A percentile compares a stretch with the other conserved stretches of the same genome.
These are phyloP conservation scores for Dacryopinax primogenitus DNA, from an alignment of 768 basidiomycete species.

Conservation along the genomic window DNA sequence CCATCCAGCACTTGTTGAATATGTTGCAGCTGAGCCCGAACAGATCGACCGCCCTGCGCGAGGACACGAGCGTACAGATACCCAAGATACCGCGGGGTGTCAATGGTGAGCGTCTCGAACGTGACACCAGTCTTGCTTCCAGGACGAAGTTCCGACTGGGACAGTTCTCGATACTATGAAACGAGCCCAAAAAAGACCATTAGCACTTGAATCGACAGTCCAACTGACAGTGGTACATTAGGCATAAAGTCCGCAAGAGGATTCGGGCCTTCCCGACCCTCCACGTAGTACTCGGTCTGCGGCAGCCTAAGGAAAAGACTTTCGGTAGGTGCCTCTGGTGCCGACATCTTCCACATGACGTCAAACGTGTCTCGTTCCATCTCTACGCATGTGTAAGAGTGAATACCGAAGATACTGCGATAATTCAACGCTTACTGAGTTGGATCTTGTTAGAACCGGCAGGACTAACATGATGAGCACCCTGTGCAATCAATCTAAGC, in stretches of 20 bases:
- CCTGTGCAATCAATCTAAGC: no score
- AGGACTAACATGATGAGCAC: conserved; percentile 2
- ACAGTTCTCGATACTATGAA: conserved; percentile 28
- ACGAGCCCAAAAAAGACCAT: background rate
- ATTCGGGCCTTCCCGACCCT: conserved; percentile 18
- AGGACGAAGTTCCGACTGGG: conserved; percentile 32
- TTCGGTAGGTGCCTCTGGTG: conserved; percentile 38
- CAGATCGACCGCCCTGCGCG: conserved; percentile 44
- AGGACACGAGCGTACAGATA: conserved; percentile 52
- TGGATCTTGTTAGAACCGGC: background rate
- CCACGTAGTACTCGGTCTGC: conserved; percentile 48
- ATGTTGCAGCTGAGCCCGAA: conserved; percentile 52
- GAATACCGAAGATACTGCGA: background rate
- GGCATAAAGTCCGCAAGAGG: conserved; percentile 21
- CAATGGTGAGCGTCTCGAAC: conserved; percentile 58
- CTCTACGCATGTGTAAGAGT: conserved; percentile 28
- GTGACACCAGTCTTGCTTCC: conserved; percentile 38
- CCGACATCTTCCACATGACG: conserved; percentile 61
- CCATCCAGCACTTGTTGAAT: conserved; percentile 58
- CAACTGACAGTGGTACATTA: conserved; percentile 21
- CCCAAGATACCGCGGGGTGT: conserved; percentile 47
- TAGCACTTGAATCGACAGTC: background rate
- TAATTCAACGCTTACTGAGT: conserved; percentile 2
- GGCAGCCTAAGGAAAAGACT: conserved; percentile 50
- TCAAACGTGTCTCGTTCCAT: conserved; percentile 63